phyloP scores from a whole-genome alignment of 2,329 filamentous ascomycete species.

The Colletotrichum zoysiae region DNA sequence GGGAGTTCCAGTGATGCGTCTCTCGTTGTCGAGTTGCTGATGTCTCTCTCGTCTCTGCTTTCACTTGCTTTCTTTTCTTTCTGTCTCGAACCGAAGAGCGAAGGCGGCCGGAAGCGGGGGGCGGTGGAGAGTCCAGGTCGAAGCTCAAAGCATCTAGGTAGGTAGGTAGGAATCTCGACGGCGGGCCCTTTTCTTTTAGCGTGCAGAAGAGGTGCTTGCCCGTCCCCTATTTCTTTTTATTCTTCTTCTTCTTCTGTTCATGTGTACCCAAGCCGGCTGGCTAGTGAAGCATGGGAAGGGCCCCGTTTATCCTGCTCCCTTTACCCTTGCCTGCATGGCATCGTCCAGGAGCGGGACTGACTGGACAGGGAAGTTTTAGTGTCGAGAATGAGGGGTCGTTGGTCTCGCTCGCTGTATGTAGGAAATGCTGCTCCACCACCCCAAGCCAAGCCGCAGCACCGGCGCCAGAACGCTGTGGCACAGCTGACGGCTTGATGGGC shows the following conservation, averaged over 20 bases:
- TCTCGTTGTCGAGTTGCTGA: conserved; percentile 7
- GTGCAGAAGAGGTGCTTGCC: conserved; percentile 30
- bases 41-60: conserved; percentile 25
- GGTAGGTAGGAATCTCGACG: conserved; percentile 36
- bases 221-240: conserved; percentile 36
- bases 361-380: conserved; percentile 23
- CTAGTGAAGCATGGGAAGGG: conserved; percentile 40
- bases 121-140: conserved; percentile 38
- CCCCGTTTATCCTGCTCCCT: background rate
- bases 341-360: conserved; percentile 28
- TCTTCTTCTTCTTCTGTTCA: too few relatives aligned
- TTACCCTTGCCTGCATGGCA: background rate
- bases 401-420: conserved; percentile 5
- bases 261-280: conserved; percentile 31
- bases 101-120: conserved; percentile 36
- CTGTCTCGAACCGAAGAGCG: conserved; percentile 18
- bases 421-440: conserved; percentile 23
- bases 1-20: conserved; percentile 5
- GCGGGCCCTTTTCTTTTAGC: conserved; percentile 42
- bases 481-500: conserved; percentile 3
- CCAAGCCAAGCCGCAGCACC: conserved; percentile 35
- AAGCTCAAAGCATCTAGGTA: conserved; percentile 40
- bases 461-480: conserved; percentile 23
- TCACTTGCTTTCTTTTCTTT: conserved; percentile 13
- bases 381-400: conserved; percentile 30